Evolutionary conservation across 208 protist species (phyloP), one percentile per base, ranked within the genome.

Genomic region (Jaenimonas drosophilae): DNA sequence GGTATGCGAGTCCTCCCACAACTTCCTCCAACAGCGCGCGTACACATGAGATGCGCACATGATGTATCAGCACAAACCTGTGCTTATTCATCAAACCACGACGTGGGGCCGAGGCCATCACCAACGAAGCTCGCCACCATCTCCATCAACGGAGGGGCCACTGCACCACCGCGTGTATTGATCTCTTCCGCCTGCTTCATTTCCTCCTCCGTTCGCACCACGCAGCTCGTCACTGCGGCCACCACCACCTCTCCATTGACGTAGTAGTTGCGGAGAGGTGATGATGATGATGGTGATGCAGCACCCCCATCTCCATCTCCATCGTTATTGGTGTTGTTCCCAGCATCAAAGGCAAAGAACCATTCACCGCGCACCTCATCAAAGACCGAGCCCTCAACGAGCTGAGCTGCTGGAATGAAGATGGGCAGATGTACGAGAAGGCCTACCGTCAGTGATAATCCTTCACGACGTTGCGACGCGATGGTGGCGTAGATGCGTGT

Each of bases 311-410:
- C 38, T 20, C 14, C 43, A 11, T 32, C 39, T 9, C 46, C 53
- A 3, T 37, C 55, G 14, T 50, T 55, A 20, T 47, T 59, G 2
- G 46, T 27, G 12, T 24, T 44, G 12, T 59, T 55, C 7, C 49
- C 23, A 70, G 95, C 76, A 91, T 95, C 69, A 26, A 88, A 29
- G 3, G 63, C 66, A n/a, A 91, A 54, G 25, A 69, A 73, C 76
- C 77, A 87, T 20, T 30, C 31, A 20, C 61, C 38, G 11, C 64
- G 54, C 20, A 52, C 46, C 17, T 47, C 55, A 47, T 75, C 60
- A 56, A 64, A 91, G 28, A 43, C 40, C 2, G 70, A 80, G 4
- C 67, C 64, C 16, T 59, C 45, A 21, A 91, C 65, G n/a, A 91
- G 49, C 49, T 59, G 30, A 11, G 42, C 48, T 4, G 71, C 67